Base-by-base conservation (phyloP, 768 basidiomycete genomes). In the Tulasnella sp. region DNA sequence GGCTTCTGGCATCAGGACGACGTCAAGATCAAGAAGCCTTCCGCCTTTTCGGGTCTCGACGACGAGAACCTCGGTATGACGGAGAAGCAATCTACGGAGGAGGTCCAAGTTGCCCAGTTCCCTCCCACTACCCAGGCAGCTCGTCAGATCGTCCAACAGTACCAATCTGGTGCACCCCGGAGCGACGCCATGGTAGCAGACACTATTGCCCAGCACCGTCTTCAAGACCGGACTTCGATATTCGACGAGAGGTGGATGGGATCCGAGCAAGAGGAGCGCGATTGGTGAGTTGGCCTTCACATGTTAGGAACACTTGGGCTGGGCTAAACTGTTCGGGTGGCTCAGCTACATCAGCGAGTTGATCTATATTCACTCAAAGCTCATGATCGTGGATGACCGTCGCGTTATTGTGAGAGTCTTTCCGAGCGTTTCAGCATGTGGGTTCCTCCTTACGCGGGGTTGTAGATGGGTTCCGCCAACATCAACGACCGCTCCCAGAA, bases 301-400 rank as follows among this genome's bases (percentile, higher is more conserved):
- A 67, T 31, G 39, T 39, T 14, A 8, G 7, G 6, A 34, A 31
- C 22, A 14, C 34, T 71, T 19, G 25, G 9, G 19, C 25, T 11
- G 37, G 7, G 71, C 74, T 76, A 75, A 34, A 54, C 74, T 71
- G 70, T n/a, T 67, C 70, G 71, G 38, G 1, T 19, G 25, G 7
- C 31, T 74, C 72, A 91, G 91, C 73, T 93, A 92, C 83, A 88
- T 93, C n/a, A 89, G 90, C 22, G 91, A 93, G 83, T 78, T 91
- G 79, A 83, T 91, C 19, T 94, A 94, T 79, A 94, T 95, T 77
- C 93, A 95, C 82, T 89, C 88, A 31, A 95, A 95, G 85, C 82
- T 97, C 31, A 97, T 97, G 96, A 93, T 97, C 74, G 93, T 97
- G 42, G 96, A 97, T 80, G 96, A 98, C 81, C 87, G 89, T 40